These are phyloP conservation scores for Suillus weaverae DNA, from an alignment of 768 basidiomycete species.

Conservation along the genomic window DNA sequence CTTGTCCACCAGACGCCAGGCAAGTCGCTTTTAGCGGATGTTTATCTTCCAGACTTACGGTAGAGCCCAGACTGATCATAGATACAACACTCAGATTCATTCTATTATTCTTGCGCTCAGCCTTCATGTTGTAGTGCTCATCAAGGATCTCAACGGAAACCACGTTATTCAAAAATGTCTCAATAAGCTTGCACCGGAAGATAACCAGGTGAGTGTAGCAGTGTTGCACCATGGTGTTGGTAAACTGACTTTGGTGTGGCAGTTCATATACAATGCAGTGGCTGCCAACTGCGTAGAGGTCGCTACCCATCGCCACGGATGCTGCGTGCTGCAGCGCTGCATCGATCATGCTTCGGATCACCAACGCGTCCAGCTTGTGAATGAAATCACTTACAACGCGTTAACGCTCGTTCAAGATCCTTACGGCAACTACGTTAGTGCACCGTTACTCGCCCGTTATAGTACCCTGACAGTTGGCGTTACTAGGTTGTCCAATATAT, in stretches of 20 bases:
- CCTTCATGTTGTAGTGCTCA: constrained; percentile 96
- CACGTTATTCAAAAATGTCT: constrained; percentile 99
- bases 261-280: constrained; percentile 99
- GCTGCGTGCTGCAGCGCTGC: constrained; percentile 96
- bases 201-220: constrained; percentile 75
- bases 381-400: constrained; percentile 98
- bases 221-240: neutral
- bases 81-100: constrained; percentile 90
- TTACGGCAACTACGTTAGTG: constrained; percentile 83
- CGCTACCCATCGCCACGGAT: constrained; percentile 96
- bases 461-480: constrained; percentile 8
- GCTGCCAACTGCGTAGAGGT: constrained; percentile 99
- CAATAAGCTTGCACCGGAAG: constrained; percentile 96
- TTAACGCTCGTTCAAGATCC: constrained; percentile 98
- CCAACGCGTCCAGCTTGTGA: constrained; percentile 94
- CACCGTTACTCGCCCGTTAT: neutral
- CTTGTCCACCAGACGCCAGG: constrained; percentile 92
- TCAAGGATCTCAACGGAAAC: constrained; percentile 97
- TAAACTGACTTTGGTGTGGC: neutral
- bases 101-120: constrained; percentile 96
- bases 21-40: constrained; percentile 43
- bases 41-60: constrained; percentile 53
- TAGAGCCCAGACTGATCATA: constrained; percentile 68
- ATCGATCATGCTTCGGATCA: constrained; percentile 97
- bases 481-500: constrained; percentile 95